Evolutionary conservation across 208 protist genomes (phyloP).

Genomic region (Trypanosoma melophagium): DNA sequence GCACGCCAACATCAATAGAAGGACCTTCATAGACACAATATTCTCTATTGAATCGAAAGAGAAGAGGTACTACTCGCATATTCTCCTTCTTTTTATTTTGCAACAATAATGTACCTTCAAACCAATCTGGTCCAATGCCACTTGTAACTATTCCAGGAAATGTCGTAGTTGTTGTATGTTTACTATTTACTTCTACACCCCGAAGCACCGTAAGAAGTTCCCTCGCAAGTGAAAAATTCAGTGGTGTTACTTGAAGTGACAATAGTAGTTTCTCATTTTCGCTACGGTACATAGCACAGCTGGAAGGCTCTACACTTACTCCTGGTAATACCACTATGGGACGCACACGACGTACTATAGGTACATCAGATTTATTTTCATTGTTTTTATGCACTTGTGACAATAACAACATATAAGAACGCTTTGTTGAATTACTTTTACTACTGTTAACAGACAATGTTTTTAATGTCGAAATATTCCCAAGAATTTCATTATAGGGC

Average conservation of each 20-base stretch:
- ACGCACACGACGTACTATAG: background rate
- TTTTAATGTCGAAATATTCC: no score
- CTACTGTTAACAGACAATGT: no score
- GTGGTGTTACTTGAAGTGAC: background rate
- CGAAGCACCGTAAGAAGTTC: background rate
- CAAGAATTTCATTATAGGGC: background rate
- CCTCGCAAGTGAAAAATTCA: background rate
- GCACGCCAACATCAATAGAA: background rate
- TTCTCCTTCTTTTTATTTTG: background rate
- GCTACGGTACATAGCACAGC: background rate
- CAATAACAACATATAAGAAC: no score
- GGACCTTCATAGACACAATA: background rate
- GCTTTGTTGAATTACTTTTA: no score
- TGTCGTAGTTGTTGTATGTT: background rate
- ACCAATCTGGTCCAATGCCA: conserved; percentile 7
- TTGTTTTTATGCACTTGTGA: no score
- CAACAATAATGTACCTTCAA: conserved; percentile 1
- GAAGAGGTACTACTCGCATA: background rate
- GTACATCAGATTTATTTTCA: no score
- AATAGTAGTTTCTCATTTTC: background rate
- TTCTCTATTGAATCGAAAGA: background rate
- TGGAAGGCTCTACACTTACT: background rate
- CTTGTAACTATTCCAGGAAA: background rate
- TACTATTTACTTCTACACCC: background rate
- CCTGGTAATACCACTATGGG: background rate